Evolutionary conservation across 345 rosid species (phyloP).

Genomic region (Atalantia buxifolia): DNA sequence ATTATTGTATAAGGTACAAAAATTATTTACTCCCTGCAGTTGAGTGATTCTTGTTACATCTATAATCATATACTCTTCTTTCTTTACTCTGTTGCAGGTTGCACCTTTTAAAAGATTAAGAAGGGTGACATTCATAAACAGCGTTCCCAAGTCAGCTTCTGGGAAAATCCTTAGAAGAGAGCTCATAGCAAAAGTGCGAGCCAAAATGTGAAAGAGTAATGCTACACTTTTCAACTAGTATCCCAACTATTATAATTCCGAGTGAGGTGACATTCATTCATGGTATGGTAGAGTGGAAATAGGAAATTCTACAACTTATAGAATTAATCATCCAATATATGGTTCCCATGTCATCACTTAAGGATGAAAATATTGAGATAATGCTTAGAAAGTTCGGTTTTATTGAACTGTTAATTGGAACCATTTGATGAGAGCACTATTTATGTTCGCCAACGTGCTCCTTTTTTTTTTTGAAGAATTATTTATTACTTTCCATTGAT

Average conservation of each 20-base stretch:
- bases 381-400: background rate
- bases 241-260: background rate
- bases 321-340: background rate
- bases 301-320: no score
- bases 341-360: background rate
- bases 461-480: background rate
- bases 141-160: slow-evolving; percentile 73
- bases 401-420: no score
- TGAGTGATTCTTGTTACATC: background rate
- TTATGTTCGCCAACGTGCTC: background rate
- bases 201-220: slow-evolving; percentile 47
- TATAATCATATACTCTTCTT: background rate
- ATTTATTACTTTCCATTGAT: background rate
- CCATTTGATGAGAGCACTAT: background rate
- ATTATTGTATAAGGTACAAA: background rate
- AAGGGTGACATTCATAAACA: slow-evolving; percentile 56
- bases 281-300: no score
- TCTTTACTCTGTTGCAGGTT: slow-evolving; percentile 39
- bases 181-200: slow-evolving; percentile 55
- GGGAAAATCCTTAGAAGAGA: slow-evolving; percentile 89
- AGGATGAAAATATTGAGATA: background rate
- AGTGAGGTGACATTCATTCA: background rate
- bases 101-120: slow-evolving; percentile 79
- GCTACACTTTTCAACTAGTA: background rate
- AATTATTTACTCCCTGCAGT: background rate